Conservation (phyloP, 1,139 yeast genomes). For the Saccharomyces hybrid region DNA sequence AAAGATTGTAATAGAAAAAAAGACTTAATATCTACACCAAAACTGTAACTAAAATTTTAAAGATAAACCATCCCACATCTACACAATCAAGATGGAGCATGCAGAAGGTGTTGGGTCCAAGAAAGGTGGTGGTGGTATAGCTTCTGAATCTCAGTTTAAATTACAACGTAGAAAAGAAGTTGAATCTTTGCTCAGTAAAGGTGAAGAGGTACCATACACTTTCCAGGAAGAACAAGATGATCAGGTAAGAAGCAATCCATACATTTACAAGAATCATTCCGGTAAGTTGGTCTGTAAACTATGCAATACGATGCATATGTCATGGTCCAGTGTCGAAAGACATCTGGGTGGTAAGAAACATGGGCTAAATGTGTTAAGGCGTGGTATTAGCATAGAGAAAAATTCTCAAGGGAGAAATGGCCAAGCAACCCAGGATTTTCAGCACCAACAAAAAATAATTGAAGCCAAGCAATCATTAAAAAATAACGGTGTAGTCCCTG, state of each 20-base stretch:
- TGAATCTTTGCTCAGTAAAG: conserved; percentile 41
- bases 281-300: conserved; percentile 59
- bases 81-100: conserved; percentile 34
- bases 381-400: conserved; percentile 26
- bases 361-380: conserved; percentile 46
- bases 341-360: conserved; percentile 61
- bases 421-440: conserved; percentile 18
- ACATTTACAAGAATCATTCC: conserved; percentile 54
- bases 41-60: background rate
- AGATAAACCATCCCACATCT: background rate
- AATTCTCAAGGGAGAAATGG: conserved; percentile 34
- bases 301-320: conserved; percentile 56
- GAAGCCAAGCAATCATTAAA: conserved; percentile 20
- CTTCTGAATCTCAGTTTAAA: conserved; percentile 51
- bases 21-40: background rate
- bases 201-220: conserved; percentile 39
- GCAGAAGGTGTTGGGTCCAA: conserved; percentile 43
- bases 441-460: conserved; percentile 15
- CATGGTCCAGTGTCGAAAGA: conserved; percentile 50
- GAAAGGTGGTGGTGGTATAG: conserved; percentile 53
- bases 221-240: conserved; percentile 39
- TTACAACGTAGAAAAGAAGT: conserved; percentile 50
- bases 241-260: conserved; percentile 43
- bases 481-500: conserved; percentile 25
- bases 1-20: background rate